phyloP scores from a whole-genome alignment of 2,329 filamentous ascomycete species.

The Paramyrothecium roridum region DNA sequence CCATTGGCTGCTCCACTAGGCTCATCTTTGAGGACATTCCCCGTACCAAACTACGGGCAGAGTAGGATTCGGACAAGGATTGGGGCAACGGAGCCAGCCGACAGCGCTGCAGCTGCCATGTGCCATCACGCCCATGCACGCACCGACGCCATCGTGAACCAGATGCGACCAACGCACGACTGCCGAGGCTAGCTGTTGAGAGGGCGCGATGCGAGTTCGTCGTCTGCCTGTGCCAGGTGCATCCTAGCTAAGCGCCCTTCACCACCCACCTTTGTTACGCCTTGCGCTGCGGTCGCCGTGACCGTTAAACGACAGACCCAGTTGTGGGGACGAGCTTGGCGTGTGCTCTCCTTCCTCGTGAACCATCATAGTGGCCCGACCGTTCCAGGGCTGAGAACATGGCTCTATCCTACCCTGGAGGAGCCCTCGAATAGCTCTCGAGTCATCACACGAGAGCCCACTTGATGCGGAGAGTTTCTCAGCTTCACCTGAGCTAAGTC shows the following conservation, averaged over 20 bases:
- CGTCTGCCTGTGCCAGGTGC: neutral
- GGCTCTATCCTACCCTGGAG: neutral
- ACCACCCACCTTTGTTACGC: neutral
- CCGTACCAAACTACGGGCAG: neutral
- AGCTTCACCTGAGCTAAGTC: neutral
- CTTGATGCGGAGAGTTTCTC: neutral
- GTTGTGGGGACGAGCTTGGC: no score
- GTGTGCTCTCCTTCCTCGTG: neutral
- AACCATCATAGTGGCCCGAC: neutral
- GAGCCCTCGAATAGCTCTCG: neutral
- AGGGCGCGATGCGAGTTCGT: neutral
- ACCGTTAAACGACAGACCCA: no score
- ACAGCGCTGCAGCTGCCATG: slow-evolving; percentile 1
- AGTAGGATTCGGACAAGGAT: neutral
- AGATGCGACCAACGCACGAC: neutral
- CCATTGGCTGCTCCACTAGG: no score
- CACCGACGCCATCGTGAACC: neutral
- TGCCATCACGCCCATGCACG: neutral
- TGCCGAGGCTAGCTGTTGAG: neutral
- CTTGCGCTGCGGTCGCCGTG: no score
- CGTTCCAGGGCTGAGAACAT: neutral
- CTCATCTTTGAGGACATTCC: no score
- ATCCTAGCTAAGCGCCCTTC: neutral
- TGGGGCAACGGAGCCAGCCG: neutral
- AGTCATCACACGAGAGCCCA: neutral